Evolutionary conservation across 345 rosid species (phyloP).

Genomic region (Mallotus nudiflorus): DNA sequence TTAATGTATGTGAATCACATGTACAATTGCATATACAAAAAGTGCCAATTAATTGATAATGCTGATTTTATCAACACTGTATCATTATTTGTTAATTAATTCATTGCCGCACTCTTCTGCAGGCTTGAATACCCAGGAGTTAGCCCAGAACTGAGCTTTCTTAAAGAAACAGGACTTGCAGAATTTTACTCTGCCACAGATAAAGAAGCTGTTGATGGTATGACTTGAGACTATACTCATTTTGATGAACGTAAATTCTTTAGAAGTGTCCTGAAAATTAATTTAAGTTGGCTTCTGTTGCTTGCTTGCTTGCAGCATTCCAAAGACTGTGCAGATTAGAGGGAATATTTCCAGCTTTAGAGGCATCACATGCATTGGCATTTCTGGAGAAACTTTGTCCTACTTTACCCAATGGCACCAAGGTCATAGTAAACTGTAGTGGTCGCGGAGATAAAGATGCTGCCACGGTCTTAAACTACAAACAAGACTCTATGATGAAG

Average conservation of each 20-base stretch:
- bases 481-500: no score
- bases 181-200: constrained; percentile 69
- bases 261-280: no score
- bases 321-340: constrained; percentile 51
- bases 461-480: constrained; percentile 8
- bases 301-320: constrained; percentile 46
- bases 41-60: neutral
- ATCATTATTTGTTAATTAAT: neutral
- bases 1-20: no score
- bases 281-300: neutral
- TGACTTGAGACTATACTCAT: neutral
- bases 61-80: no score
- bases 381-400: constrained; percentile 72
- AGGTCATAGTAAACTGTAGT: constrained; percentile 67
- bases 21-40: no score
- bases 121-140: constrained; percentile 86
- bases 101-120: neutral
- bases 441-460: constrained; percentile 82
- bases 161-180: constrained; percentile 66
- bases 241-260: no score
- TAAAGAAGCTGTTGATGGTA: constrained; percentile 75
- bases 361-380: constrained; percentile 78
- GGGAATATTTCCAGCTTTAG: constrained; percentile 82
- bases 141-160: constrained; percentile 73
- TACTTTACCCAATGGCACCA: constrained; percentile 44